Evolutionary conservation across 805 yeast species (phyloP), one percentile per base, ranked within the genome.

Genomic region (Henningerozyma blattae): DNA sequence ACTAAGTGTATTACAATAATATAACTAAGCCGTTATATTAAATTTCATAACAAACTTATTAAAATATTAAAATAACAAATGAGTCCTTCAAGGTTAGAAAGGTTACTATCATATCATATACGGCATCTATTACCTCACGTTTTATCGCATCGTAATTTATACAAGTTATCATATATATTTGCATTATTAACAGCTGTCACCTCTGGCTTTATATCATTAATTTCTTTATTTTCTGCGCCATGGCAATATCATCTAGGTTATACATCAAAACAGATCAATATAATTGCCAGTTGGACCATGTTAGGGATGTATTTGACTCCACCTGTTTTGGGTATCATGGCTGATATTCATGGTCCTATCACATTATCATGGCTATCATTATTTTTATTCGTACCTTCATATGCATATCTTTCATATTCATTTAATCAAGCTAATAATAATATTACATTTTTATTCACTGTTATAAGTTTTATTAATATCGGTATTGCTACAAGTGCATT

Each of bases 261-360:
- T 47, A 56, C 76, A 1, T 84, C 84, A 43, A 62, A 82, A 34
- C 67, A 75, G 46, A 65, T 74, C 52, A 91, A 89, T 57, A 56
- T 75, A 36, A 74, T 89, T 10, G 80, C 93, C 4, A 77, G 85
- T 19, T 63, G 70, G 17, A 75, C 83, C 26, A 77, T 81, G 19
- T 53, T 81, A 38, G 96, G 96, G 2, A 74, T 83, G 73, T 91
- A 89, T 52, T 54, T 85, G 34, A 76, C 89, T 8, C 72, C 89
- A 5, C 96, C 97, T 0, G 48, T 78, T 0, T 56, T 86, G 28
- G 96, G 96, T 1, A 72, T 80, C 42, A 58, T 83, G 32, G 86
- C 91, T 3, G 95, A 86, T 51, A 64, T 76, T n/a, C 82, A 79
- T 48, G 94, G 95, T 0, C 86, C 94, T 1, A 80, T 80, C 9